These are phyloP conservation scores for Rhodamnia argentea DNA, from an alignment of 345 rosid species.

Conservation along the genomic window DNA sequence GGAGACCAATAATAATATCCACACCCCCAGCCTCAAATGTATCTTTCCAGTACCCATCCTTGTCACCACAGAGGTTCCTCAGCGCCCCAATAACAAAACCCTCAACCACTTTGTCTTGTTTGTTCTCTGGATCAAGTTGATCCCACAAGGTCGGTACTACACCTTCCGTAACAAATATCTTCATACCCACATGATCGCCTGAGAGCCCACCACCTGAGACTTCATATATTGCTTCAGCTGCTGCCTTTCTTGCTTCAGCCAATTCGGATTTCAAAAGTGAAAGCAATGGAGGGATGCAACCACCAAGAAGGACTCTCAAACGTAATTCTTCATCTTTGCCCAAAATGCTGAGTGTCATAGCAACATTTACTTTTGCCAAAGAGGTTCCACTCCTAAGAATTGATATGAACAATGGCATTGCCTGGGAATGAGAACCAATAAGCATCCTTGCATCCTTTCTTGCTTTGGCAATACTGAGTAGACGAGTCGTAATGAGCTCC, in stretches of 20 bases:
- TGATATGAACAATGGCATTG: constrained; percentile 83
- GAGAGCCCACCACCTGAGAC: constrained; percentile 72
- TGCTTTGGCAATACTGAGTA: constrained; percentile 56
- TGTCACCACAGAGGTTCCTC: constrained; percentile 76
- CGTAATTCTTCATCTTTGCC: constrained; percentile 77
- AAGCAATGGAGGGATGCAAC: constrained; percentile 83
- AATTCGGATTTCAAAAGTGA: constrained; percentile 68
- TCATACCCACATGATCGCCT: constrained; percentile 76
- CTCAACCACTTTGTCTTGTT: constrained; percentile 65
- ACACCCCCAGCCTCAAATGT: constrained; percentile 69
- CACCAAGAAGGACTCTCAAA: constrained; percentile 75
- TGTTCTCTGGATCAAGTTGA: constrained; percentile 44
- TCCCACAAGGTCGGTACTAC: constrained; percentile 82
- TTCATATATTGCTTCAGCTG: constrained; percentile 76
- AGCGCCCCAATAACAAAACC: constrained; percentile 82
- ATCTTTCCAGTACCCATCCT: constrained; percentile 64
- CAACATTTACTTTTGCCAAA: constrained; percentile 64
- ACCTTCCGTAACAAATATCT: constrained; percentile 79
- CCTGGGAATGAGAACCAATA: constrained; percentile 62
- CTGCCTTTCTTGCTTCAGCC: constrained; percentile 62
- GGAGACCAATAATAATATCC: constrained; percentile 56
- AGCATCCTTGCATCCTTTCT: constrained; percentile 65
- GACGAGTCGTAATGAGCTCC: constrained; percentile 64
- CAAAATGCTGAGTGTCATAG: constrained; percentile 45
- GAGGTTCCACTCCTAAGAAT: constrained; percentile 65